Evolutionary conservation across 768 basidiomycete species (phyloP), one percentile per base, ranked within the genome.

Genomic region (Filobasidium floriforme): DNA sequence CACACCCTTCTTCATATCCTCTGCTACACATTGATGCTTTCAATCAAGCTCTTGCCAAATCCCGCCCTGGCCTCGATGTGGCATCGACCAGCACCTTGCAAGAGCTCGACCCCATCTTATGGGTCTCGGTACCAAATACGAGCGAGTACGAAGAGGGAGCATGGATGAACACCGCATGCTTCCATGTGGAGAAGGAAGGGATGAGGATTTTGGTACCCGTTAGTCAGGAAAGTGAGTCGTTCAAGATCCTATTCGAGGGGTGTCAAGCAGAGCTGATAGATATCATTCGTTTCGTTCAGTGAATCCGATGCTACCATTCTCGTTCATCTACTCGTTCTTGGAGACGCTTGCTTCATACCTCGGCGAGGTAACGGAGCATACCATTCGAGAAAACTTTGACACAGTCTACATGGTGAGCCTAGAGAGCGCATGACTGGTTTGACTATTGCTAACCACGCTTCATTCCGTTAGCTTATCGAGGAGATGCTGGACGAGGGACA

Each of bases 401-500:
- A 85, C 90, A 28, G 92, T 96, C 7, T 94, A 97, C 74, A 92
- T 94, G 82, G 91, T 89, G 69, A 28, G 84, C 68, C 4, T 24
- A 12, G 12, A 51, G 19, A 51, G 28, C 37, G 26, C 7, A 41
- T 5, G n/a, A 6, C 28, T 63, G 12, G 37, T 15, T 37, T 3
- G 9, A 18, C 26, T 29, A 3, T 3, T 46, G 22, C 19, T 40
- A 5, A 19, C 9, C 15, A 44, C 46, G 15, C 22, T 49, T 5
- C 18, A 49, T 49, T 41, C 26, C 28, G 22, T 12, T 70, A 93
- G 89, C 85, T 98, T 19, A 83, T 96, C 37, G 93, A 94, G 80
- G 93, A 98, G 79, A 92, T 90, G n/a, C 81, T 98, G 29, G 92
- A 94, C 74, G 86, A 91, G 10, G 89, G 90, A 12, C 88, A 92